Evolutionary conservation across 805 yeast genomes (phyloP).

Genomic region (Schizosaccharomyces cryophilus): DNA sequence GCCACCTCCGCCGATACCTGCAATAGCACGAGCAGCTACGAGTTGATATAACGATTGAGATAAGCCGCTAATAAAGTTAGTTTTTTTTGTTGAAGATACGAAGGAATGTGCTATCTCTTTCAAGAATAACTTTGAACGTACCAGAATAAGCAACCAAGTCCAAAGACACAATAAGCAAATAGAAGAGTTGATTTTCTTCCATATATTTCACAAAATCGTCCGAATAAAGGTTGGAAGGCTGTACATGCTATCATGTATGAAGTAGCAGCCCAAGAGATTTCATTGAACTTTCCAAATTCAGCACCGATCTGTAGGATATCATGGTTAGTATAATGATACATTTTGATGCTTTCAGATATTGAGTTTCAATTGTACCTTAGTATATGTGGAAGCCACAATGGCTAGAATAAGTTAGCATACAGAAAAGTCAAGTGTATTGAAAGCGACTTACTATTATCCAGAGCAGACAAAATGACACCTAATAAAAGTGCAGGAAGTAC

Average conservation of each 20-base stretch:
- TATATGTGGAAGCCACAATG: slow-evolving; percentile 27
- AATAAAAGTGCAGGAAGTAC: slow-evolving; percentile 10
- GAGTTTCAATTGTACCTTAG: slow-evolving; percentile 6
- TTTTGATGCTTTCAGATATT: no score
- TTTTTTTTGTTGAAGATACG: slow-evolving; percentile 1
- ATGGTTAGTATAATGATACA: no score
- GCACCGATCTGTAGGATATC: slow-evolving; percentile 24
- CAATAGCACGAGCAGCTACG: slow-evolving; percentile 29
- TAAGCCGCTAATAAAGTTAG: background rate
- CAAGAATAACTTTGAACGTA: no score
- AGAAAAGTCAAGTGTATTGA: no score
- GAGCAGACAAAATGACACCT: slow-evolving; percentile 25
- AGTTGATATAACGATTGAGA: slow-evolving; percentile 3
- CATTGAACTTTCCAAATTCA: slow-evolving; percentile 27
- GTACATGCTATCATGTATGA: slow-evolving; percentile 44
- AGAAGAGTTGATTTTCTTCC: slow-evolving; percentile 20
- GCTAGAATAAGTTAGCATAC: slow-evolving; percentile 9
- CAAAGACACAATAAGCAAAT: slow-evolving; percentile 22
- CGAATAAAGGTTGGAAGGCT: slow-evolving; percentile 45
- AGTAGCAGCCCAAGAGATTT: slow-evolving; percentile 50
- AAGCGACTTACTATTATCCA: slow-evolving; percentile 18
- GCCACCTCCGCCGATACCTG: slow-evolving; percentile 88
- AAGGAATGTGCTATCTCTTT: slow-evolving; percentile 20
- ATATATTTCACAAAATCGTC: slow-evolving; percentile 21
- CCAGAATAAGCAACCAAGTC: slow-evolving; percentile 20